A percentile compares a stretch with the other conserved stretches of the same genome.
Evolutionary conservation across 75 land plant genomes (phyloP).

Genomic region (Selaginella moellendorffii): DNA sequence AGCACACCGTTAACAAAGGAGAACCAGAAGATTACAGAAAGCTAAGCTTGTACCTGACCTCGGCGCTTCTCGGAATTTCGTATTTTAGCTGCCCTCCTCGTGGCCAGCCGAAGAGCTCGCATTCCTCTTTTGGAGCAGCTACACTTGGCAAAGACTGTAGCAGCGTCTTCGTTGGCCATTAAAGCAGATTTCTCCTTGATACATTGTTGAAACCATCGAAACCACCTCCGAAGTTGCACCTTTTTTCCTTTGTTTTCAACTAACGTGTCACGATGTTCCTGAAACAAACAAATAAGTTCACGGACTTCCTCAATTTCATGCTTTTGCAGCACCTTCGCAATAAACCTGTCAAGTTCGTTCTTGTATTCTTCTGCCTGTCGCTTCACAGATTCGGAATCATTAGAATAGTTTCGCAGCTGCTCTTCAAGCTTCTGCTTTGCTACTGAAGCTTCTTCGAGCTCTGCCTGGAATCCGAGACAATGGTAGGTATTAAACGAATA

Average conservation of each 20-base stretch:
- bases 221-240: conserved; percentile 3
- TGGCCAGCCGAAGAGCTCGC: neutral
- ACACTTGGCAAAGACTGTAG: conserved; percentile 3
- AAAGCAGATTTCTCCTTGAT: neutral
- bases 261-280: conserved; percentile 3
- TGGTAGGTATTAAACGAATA: too few species aligned
- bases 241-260: conserved; percentile 1
- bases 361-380: conserved; percentile 3
- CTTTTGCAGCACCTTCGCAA: neutral
- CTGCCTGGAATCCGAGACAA: neutral
- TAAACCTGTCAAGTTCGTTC: neutral
- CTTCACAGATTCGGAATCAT: neutral
- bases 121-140: conserved; percentile 12
- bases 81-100: conserved; percentile 5
- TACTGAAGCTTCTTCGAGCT: neutral
- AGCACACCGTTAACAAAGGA: too few species aligned
- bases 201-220: neutral
- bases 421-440: conserved; percentile 1
- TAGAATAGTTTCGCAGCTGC: neutral
- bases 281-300: neutral
- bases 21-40: too few species aligned
- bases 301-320: neutral
- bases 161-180: neutral
- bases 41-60: conserved; percentile 1
- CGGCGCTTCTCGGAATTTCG: neutral